Evolutionary conservation across 768 basidiomycete species (phyloP).

Genomic region (Tulasnella sp.): DNA sequence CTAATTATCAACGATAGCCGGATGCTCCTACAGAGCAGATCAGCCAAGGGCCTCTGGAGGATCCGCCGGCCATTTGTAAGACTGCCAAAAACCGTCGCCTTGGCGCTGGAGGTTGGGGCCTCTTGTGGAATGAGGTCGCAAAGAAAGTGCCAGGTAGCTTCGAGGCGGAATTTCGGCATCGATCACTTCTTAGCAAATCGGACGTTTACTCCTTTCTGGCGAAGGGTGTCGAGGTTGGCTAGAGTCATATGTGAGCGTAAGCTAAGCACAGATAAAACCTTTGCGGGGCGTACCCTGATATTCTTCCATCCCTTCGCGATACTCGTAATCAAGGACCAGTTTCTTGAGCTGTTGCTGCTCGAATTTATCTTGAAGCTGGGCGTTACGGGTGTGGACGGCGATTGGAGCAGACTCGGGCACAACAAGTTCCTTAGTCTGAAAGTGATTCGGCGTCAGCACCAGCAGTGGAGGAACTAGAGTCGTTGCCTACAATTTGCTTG

Average conservation of each 20-base stretch:
- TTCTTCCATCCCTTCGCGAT: constrained; percentile 56
- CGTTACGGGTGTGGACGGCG: constrained; percentile 82
- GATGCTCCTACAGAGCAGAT: neutral
- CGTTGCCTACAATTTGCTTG: constrained; percentile 67
- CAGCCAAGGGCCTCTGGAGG: neutral
- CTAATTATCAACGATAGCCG: neutral
- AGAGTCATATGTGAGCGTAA: neutral
- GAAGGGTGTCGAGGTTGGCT: constrained; percentile 15
- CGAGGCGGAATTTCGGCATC: neutral
- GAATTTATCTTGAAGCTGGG: constrained; percentile 88
- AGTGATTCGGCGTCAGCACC: neutral
- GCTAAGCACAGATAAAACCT: neutral
- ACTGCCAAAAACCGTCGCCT: neutral
- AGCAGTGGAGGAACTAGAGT: neutral
- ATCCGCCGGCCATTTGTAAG: neutral
- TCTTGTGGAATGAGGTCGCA: neutral
- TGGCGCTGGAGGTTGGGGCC: neutral
- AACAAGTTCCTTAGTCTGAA: constrained; percentile 74
- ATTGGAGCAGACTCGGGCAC: constrained; percentile 82
- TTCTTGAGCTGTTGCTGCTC: constrained; percentile 96
- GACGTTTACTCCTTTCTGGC: constrained; percentile 10
- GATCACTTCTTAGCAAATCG: constrained; percentile 1
- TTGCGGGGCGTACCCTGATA: constrained; percentile 22
- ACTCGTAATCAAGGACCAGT: constrained; percentile 87
- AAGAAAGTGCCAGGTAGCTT: neutral